Base-by-base conservation (phyloP, 495 filamentous ascomycete genomes). In the Glarea lozoyensis region DNA sequence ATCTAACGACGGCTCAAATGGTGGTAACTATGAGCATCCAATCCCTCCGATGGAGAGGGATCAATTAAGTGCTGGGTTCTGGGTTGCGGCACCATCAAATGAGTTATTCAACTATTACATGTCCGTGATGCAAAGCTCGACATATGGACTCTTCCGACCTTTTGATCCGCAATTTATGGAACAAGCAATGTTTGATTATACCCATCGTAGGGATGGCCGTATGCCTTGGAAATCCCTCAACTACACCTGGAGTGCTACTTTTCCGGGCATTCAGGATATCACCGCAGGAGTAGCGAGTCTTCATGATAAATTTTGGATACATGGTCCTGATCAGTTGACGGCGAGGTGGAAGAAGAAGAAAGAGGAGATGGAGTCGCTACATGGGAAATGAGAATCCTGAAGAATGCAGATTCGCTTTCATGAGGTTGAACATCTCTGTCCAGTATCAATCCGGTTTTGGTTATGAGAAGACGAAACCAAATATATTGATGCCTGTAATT, bases 181-280 rank as follows among this genome's bases (percentile, higher is more conserved):
- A 44, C 68, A 71, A 49, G 59, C 60, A 34, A 38, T 72, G 21
- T 49, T 70, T 33, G 70, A 68, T 27, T 68, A 65, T 49, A 66
- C 63, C 11, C 67, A 68, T 45, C 32, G 65, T 5, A 41, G 55
- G 18, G 58, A 63, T 0, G 68, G 66, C 1, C 50, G 52, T 18
- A 69, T 68, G 64, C 64, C 68, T 9, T 71, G 68, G 67, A 29
- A 43, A 19, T 40, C 45, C 10, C 41, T 69, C 10, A 33, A 60
- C 33, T 43, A 45, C 15, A 58, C 50, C 36, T 71, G 67, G 67
- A 65, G 58, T 40, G 49, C 58, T 1, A 57, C 61, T 17, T 57
- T 54, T 43, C 64, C 65, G 20, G 66, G 36, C 6, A 33, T 54
- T 42, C 53, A 50, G 23, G 68, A 68, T 40, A 40, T 62, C 5